Conservation (phyloP, 177 flowering plant genomes). For the Vitis hybrid region DNA sequence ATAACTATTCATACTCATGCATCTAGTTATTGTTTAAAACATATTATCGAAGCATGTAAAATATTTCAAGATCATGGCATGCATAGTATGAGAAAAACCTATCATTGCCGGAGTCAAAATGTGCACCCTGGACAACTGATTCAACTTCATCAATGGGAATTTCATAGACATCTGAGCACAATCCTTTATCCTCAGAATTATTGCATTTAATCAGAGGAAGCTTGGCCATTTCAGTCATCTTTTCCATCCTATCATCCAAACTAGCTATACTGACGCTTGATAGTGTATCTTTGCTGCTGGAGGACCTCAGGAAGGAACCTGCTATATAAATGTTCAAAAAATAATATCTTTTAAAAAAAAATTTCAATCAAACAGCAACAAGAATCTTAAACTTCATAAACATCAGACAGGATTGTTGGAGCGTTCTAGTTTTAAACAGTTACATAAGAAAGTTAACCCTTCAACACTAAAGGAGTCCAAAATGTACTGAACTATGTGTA, state of each 20-base stretch:
- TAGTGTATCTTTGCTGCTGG: conserved; percentile 18
- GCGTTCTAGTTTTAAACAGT: not conserved
- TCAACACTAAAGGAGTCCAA: too few species aligned
- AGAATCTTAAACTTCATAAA: not conserved
- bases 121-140: conserved; percentile 7
- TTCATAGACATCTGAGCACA: conserved; percentile 11
- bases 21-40: too few species aligned
- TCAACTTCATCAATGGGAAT: conserved; percentile 15
- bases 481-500: too few species aligned
- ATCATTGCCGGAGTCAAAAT: conserved; percentile 3
- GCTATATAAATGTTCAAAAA: not conserved
- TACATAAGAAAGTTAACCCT: not conserved
- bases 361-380: not conserved
- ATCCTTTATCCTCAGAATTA: conserved; percentile 10
- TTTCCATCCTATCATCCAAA: conserved; percentile 5
- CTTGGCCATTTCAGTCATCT: conserved; percentile 3
- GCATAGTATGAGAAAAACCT: conserved; percentile 13
- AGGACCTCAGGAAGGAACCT: conserved; percentile 19
- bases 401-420: not conserved
- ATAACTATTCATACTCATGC: too few species aligned
- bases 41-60: too few species aligned
- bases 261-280: conserved; percentile 17
- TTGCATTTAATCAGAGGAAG: conserved; percentile 16
- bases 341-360: not conserved
- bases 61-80: too few species aligned